Evolutionary conservation across 768 basidiomycete genomes (phyloP).

Genomic region (Auricularia heimuer): DNA sequence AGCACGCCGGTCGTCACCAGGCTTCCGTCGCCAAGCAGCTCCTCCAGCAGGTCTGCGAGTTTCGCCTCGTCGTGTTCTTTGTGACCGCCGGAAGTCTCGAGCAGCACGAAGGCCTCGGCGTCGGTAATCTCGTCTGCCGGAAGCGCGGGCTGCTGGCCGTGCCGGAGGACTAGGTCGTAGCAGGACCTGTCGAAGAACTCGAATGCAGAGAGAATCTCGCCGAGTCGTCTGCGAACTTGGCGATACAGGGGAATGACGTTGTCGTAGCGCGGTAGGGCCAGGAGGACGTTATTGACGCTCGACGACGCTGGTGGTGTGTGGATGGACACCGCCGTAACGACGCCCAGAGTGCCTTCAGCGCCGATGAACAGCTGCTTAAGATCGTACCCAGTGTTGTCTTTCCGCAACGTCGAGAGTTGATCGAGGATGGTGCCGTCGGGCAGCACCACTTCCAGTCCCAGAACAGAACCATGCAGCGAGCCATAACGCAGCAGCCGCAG

Average conservation of each 20-base stretch:
- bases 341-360: slow-evolving; percentile 89
- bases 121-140: slow-evolving; percentile 64
- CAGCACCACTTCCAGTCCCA: slow-evolving; percentile 91
- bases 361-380: slow-evolving; percentile 98
- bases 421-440: slow-evolving; percentile 90
- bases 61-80: slow-evolving; percentile 84
- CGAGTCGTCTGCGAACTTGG: slow-evolving; percentile 26
- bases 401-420: slow-evolving; percentile 79
- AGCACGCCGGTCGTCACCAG: slow-evolving; percentile 85
- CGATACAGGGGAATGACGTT: slow-evolving; percentile 81
- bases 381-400: slow-evolving; percentile 76
- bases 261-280: slow-evolving; percentile 79
- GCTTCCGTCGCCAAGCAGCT: slow-evolving; percentile 41
- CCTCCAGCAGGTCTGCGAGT: neutral
- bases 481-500: slow-evolving; percentile 89
- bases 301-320: slow-evolving; percentile 75
- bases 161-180: slow-evolving; percentile 75
- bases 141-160: slow-evolving; percentile 71
- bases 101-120: slow-evolving; percentile 80
- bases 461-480: slow-evolving; percentile 85
- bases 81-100: slow-evolving; percentile 90
- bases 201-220: slow-evolving; percentile 45
- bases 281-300: slow-evolving; percentile 83
- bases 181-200: slow-evolving; percentile 89
- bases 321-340: slow-evolving; percentile 92